Evolutionary conservation across 2,329 filamentous ascomycete genomes (phyloP).

Genomic region (Colletotrichum sp.): DNA sequence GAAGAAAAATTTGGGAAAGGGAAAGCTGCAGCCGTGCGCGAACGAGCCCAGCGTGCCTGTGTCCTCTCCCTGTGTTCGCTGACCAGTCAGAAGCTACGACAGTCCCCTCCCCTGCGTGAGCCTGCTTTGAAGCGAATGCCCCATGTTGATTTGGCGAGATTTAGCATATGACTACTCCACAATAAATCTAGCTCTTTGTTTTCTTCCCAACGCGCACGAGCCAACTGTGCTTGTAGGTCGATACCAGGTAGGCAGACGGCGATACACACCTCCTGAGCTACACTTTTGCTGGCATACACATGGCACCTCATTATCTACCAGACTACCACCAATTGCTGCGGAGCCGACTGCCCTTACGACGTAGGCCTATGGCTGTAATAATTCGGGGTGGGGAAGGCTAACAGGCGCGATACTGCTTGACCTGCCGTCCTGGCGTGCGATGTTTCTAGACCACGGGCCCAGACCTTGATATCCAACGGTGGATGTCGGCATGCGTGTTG

Average conservation of each 20-base stretch:
- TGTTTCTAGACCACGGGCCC: not conserved
- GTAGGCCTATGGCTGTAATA: not conserved
- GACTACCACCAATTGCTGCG: not conserved
- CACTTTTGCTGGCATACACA: not conserved
- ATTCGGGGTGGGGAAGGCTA: not conserved
- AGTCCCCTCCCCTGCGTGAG: not conserved
- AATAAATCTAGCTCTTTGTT: not conserved
- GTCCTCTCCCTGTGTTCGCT: not conserved
- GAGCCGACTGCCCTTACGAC: not conserved
- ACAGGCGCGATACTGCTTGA: not conserved
- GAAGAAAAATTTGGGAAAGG: not conserved
- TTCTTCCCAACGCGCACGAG: not conserved
- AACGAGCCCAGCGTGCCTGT: not conserved
- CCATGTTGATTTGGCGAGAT: not conserved
- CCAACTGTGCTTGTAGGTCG: not conserved
- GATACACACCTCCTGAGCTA: not conserved
- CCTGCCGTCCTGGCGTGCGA: not conserved
- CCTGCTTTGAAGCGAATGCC: not conserved
- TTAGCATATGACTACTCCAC: not conserved
- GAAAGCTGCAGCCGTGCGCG: not conserved
- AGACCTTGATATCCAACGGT: not conserved
- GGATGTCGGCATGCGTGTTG: not conserved
- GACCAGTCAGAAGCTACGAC: not conserved
- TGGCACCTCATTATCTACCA: not conserved
- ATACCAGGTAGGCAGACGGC: not conserved